Evolutionary conservation across 495 filamentous ascomycete genomes (phyloP), one percentile per base, ranked within the genome.

Genomic region (Talaromyces liani): DNA sequence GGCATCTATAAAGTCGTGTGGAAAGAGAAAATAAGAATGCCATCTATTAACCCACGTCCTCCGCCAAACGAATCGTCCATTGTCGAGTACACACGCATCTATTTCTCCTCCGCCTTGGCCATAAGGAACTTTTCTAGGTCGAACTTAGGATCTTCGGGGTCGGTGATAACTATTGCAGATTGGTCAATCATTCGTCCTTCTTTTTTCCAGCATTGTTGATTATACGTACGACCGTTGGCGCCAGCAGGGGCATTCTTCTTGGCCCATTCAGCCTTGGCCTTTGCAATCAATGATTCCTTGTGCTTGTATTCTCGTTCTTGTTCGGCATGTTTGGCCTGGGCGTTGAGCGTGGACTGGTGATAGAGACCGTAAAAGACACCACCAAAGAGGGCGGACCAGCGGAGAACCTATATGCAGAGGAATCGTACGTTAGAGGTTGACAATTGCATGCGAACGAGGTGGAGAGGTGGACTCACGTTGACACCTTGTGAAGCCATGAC

Each of bases 321-420:
- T 56, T 86, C 81, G 51, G 82, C 79, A 65, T 83, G 74, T 76
- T 88, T 89, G 65, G 90, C 83, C 66, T 81, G 68, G 31, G 89
- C 71, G 65, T 78, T 86, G 71, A 98, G 83, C 49, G 83, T 81
- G 60, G 85, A 82, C 79, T 99, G 95, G 82, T 96, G 92, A 73
- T 86, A 90, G 75, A 96, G 79, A 74, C 94, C 94, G 80, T 98
- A 98, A 74, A 95, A 83, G 70, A 96, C 78, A 76, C 94, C 94
- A 70, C 88, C 76, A 68, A 85, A 87, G 65, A 98, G 88, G 71
- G 92, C 92, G 66, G 90, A 88, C 79, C 92, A 99, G 71, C 94
- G 92, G 76, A 98, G 84, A 75, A 99, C 92, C 95, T 98, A 75
- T 62, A 66, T 41, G 5, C 7, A 61, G 54, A 16, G 69, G 65